Base-by-base conservation (phyloP, 2,329 filamentous ascomycete genomes). In the Lithohypha guttulata region DNA sequence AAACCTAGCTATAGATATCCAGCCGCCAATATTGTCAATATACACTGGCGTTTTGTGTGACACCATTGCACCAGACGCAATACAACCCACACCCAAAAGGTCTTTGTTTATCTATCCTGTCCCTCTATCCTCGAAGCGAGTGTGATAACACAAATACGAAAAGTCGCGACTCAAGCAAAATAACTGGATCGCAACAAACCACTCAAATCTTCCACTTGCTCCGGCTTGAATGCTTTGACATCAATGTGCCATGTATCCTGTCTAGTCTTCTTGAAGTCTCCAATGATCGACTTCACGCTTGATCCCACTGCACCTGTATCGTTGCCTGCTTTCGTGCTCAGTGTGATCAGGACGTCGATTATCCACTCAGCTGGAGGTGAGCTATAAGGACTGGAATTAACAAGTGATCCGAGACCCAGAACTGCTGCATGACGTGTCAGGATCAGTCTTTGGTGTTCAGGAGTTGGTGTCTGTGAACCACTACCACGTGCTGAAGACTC, bases 211-310 rank as follows among this genome's bases (percentile, higher is more conserved):
- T 96, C 91, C 8, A 98, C 68, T 56, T 98, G 89, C 52, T 96
- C 91, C 20, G 81, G 66, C 18, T 86, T 86, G 57, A 98, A 98
- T 44, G 73, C 76, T 81, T 94, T 96, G 52, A 94, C 84, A 65
- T 98, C 91, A 44, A 94, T 89, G 54, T 81, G 81, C 91, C 91
- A 98, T 51, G 89, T 98, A 68, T 98, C 91, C 61, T 98, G 91
- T 59, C 91, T 79, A 31, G 91, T 98, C 75, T 98, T 98, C 69
- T 98, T 98, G 70, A 98, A 98, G 55, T 98, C 93, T 45, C 86
- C 86, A 49, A 98, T 67, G 23, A 95, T 87, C 13, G 73, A 75
- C 71, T 98, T 98, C 8, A 93, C 93, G 43, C 89, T 91, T 63
- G 93, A 94, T 2, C 91, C 91, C 39, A 98, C 87, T 42, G 93